phyloP scores from a whole-genome alignment of 805 yeast genomes.

The Kodamaea fukazawae region DNA sequence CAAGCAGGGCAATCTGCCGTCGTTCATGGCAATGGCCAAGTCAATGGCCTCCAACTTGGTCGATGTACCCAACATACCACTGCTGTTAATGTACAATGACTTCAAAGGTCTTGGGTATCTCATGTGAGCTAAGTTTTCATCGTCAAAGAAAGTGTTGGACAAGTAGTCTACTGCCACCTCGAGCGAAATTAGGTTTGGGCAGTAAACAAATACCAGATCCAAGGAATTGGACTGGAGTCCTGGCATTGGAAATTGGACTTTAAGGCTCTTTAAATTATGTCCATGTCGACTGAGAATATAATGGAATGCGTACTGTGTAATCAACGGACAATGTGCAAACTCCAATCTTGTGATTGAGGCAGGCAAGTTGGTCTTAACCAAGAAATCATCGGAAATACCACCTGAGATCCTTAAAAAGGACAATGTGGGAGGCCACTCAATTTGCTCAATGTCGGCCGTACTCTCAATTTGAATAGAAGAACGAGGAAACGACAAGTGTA shows the following conservation, averaged over 20 bases:
- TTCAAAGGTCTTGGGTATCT: conserved; percentile 47
- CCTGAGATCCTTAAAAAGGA: conserved; percentile 79
- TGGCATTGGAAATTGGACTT: conserved; percentile 88
- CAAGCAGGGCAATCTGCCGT: conserved; percentile 69
- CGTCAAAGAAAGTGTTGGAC: conserved; percentile 42
- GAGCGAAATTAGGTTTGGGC: conserved; percentile 66
- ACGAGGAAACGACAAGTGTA: conserved; percentile 82
- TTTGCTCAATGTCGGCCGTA: conserved; percentile 54
- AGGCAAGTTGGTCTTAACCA: conserved; percentile 71
- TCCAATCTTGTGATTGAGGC: conserved; percentile 65
- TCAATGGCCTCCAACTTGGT: conserved; percentile 86
- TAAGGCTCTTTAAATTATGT: conserved; percentile 54
- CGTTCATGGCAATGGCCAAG: conserved; percentile 77
- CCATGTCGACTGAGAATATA: conserved; percentile 65
- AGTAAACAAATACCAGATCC: conserved; percentile 69
- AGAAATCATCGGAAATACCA: conserved; percentile 80
- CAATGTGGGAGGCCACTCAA: conserved; percentile 76
- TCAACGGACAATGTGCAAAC: conserved; percentile 82
- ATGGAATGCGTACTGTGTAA: conserved; percentile 64
- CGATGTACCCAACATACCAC: conserved; percentile 84
- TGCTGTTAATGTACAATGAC: conserved; percentile 69
- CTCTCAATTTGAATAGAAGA: conserved; percentile 55
- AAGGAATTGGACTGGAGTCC: conserved; percentile 64
- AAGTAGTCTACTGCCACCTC: conserved; percentile 80
- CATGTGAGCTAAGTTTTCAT: conserved; percentile 24